Conservation (phyloP, 2,329 filamentous ascomycete species). For the Calonectria ilicicola region DNA sequence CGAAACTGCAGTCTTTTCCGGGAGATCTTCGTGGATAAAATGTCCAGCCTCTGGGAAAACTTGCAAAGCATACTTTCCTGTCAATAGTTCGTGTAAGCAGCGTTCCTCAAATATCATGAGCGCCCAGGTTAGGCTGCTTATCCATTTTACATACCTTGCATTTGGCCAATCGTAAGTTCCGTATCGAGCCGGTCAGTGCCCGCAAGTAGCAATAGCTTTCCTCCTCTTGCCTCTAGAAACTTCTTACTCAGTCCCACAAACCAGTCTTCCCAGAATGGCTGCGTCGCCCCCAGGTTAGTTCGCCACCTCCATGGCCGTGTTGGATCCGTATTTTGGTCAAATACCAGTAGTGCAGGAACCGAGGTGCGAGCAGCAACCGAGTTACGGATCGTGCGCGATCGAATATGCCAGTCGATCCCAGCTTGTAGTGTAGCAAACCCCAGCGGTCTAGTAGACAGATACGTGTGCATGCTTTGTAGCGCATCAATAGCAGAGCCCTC, state of each 20-base stretch:
- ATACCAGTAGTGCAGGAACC: conserved; percentile 81
- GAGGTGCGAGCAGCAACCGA: conserved; percentile 85
- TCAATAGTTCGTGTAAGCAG: conserved; percentile 25
- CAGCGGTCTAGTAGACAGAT: conserved; percentile 83
- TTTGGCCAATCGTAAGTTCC: conserved; percentile 94
- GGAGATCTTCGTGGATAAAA: conserved; percentile 95
- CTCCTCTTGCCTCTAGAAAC: conserved; percentile 84
- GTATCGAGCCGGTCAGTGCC: conserved; percentile 92
- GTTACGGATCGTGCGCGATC: conserved; percentile 88
- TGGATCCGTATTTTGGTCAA: conserved; percentile 53
- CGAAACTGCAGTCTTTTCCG: conserved; percentile 87
- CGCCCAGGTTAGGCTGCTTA: neutral
- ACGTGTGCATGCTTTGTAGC: conserved; percentile 92
- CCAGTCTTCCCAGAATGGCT: conserved; percentile 95
- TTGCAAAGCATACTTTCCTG: conserved; percentile 93
- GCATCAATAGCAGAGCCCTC: conserved; percentile 97
- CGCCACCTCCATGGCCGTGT: conserved; percentile 80
- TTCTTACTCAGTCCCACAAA: conserved; percentile 89
- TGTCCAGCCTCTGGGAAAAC: conserved; percentile 96
- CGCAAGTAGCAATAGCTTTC: conserved; percentile 86
- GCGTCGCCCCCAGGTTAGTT: conserved; percentile 85
- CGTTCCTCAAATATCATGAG: neutral
- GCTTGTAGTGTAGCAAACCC: conserved; percentile 82
- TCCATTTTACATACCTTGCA: conserved; percentile 77
- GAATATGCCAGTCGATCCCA: conserved; percentile 94